Percentiles rank a stretch among this genome's conserved stretches.
These are phyloP conservation scores for Podospora sp. DNA, from an alignment of 495 filamentous ascomycete genomes.

Conservation along the genomic window DNA sequence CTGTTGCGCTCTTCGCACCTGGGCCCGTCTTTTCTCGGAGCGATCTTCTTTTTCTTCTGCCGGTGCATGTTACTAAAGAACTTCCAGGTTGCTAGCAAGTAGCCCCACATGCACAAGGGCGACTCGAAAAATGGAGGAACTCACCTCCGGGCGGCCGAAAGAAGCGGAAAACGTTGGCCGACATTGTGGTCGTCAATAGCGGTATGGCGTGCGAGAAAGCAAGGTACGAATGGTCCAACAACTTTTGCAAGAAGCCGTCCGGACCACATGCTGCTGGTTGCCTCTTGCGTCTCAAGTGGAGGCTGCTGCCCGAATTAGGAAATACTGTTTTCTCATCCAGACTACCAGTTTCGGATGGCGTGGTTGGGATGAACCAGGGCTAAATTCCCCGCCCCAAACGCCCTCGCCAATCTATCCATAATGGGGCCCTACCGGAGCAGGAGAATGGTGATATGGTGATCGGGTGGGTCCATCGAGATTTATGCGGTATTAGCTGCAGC, in stretches of 20 bases:
- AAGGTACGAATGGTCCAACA: not conserved
- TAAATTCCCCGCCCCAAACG: not conserved
- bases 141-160: conserved; percentile 7
- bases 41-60: conserved; percentile 7
- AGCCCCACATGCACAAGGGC: not conserved
- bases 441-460: conserved; percentile 8
- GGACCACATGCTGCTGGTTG: not conserved
- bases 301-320: not conserved
- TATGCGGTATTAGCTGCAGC: not conserved
- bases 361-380: not conserved
- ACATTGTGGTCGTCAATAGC: no score
- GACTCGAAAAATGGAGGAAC: not conserved
- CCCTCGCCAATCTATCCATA: no score
- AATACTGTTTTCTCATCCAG: conserved; percentile 9
- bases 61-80: not conserved
- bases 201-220: not conserved
- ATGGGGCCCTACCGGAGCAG: no score
- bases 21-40: conserved; percentile 1
- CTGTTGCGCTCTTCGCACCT: conserved; percentile 8
- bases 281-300: not conserved
- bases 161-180: not conserved
- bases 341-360: not conserved
- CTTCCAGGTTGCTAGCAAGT: no score
- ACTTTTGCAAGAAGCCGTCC: not conserved
- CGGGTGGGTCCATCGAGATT: not conserved